Conservation (phyloP, 2,329 filamentous ascomycete species). For the Knoxdaviesia capensis region DNA sequence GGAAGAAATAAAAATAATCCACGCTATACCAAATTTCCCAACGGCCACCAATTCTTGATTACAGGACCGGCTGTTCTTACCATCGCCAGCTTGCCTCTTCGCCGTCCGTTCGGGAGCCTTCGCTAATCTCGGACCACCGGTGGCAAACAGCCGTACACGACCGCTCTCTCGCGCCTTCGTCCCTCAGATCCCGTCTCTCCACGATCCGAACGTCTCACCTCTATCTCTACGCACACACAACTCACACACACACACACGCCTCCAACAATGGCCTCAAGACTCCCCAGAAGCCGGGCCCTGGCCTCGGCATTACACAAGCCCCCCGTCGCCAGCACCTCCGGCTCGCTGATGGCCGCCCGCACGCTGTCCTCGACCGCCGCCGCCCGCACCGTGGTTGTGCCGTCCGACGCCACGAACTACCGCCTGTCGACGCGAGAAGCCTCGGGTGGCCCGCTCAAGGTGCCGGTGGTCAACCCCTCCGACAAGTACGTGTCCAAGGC, state of each 20-base stretch:
- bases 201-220: slow-evolving; percentile 1
- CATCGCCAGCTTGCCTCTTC: too few species aligned
- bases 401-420: slow-evolving; percentile 45
- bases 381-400: slow-evolving; percentile 29
- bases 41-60: too few species aligned
- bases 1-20: too few species aligned
- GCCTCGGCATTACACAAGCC: slow-evolving; percentile 31
- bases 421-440: slow-evolving; percentile 39
- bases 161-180: too few species aligned
- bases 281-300: slow-evolving; percentile 34
- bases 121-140: too few species aligned
- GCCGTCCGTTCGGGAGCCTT: too few species aligned
- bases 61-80: too few species aligned
- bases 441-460: slow-evolving; percentile 42
- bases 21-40: too few species aligned
- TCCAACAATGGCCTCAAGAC: slow-evolving; percentile 7
- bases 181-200: background rate
- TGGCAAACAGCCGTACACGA: too few species aligned
- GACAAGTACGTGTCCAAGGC: slow-evolving; percentile 84
- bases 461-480: slow-evolving; percentile 69
- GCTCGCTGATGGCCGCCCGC: slow-evolving; percentile 20
- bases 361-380: slow-evolving; percentile 28
- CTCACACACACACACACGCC: background rate
- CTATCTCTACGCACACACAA: background rate
- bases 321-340: slow-evolving; percentile 22